Conservation (phyloP, 202 grass and related monocot genomes). For the Musa balbisiana region DNA sequence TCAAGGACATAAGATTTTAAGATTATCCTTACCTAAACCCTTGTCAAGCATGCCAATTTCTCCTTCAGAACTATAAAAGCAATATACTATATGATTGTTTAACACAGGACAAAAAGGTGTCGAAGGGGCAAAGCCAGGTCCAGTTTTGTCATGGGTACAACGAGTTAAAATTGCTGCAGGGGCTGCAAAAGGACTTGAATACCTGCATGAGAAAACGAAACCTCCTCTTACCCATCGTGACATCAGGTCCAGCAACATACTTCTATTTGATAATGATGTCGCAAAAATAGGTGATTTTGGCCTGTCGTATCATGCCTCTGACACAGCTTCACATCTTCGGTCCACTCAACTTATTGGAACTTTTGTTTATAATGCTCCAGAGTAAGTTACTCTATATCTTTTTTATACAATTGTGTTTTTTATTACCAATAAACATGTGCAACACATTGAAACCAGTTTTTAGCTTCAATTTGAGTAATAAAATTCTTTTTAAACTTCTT, state of each 20-base stretch:
- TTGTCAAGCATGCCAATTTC: too few species aligned
- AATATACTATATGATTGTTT: too few species aligned
- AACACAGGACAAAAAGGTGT: constrained; percentile 9
- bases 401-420: too few species aligned
- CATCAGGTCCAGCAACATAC: constrained; percentile 20
- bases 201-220: constrained; percentile 8
- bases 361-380: constrained; percentile 13
- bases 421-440: too few species aligned
- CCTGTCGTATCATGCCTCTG: background rate
- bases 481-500: too few species aligned
- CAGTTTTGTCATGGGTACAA: constrained; percentile 7
- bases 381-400: background rate
- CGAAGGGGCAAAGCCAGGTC: constrained; percentile 1
- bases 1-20: too few species aligned
- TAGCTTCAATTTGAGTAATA: too few species aligned
- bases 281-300: constrained; percentile 2
- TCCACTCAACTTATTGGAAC: constrained; percentile 13
- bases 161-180: background rate
- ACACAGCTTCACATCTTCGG: background rate
- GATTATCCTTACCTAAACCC: too few species aligned
- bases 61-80: too few species aligned
- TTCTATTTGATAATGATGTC: constrained; percentile 3
- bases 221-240: background rate
- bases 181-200: constrained; percentile 9
- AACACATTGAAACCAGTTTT: too few species aligned